Evolutionary conservation across 495 filamentous ascomycete species (phyloP).

Genomic region (Podospora comata): DNA sequence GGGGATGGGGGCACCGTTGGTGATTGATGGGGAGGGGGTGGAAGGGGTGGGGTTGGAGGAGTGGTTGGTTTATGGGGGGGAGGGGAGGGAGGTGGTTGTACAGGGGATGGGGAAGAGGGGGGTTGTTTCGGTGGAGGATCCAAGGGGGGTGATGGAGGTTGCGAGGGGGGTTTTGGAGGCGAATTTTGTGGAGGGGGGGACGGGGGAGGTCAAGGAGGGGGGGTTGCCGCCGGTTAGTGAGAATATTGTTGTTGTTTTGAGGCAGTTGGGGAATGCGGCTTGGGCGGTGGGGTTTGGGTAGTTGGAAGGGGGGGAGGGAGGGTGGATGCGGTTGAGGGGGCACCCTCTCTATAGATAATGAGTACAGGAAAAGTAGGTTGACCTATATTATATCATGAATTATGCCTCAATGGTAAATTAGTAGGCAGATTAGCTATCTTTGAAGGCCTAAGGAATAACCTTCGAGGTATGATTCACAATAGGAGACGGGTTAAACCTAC

Average conservation of each 20-base stretch:
- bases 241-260: slow-evolving; percentile 55
- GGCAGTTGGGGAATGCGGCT: slow-evolving; percentile 47
- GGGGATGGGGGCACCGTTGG: slow-evolving; percentile 34
- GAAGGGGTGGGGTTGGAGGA: slow-evolving; percentile 36
- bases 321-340: neutral
- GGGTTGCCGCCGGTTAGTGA: slow-evolving; percentile 69
- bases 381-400: too few species aligned
- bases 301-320: too few species aligned
- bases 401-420: too few species aligned
- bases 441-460: too few species aligned
- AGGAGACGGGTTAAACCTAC: too few species aligned
- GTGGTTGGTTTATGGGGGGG: slow-evolving; percentile 47
- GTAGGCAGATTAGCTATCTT: too few species aligned
- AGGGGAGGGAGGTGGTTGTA: slow-evolving; percentile 18
- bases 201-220: slow-evolving; percentile 9
- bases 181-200: slow-evolving; percentile 62
- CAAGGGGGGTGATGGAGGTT: slow-evolving; percentile 46
- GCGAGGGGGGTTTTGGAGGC: slow-evolving; percentile 45
- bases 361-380: too few species aligned
- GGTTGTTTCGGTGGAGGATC: slow-evolving; percentile 39
- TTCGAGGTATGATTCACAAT: too few species aligned
- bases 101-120: neutral
- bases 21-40: slow-evolving; percentile 48
- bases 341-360: too few species aligned
- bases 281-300: slow-evolving; percentile 34